These are phyloP conservation scores for Acacia concinna DNA, from an alignment of 331 rosid genomes.

Conservation along the genomic window DNA sequence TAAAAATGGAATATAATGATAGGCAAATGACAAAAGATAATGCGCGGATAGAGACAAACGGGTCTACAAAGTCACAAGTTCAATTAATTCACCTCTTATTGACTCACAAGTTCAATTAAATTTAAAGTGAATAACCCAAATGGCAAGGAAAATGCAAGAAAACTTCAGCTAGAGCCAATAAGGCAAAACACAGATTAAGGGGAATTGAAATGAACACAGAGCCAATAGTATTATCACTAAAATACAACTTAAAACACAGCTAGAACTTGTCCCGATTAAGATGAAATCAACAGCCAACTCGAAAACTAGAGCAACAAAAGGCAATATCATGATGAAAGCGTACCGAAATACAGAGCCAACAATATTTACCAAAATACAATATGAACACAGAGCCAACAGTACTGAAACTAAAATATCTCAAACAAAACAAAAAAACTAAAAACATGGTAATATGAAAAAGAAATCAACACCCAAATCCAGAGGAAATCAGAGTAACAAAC, in stretches of 20 bases:
- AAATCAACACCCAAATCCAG: too few relatives aligned
- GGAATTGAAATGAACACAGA: constrained; percentile 14
- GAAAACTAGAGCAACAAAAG: constrained; percentile 13
- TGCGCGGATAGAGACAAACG: too few relatives aligned
- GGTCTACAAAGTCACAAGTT: too few relatives aligned
- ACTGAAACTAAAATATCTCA: too few relatives aligned
- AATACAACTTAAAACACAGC: constrained; percentile 31
- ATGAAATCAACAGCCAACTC: constrained; percentile 23
- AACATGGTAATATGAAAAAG: too few relatives aligned
- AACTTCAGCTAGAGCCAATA: constrained; percentile 25
- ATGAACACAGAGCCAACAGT: too few relatives aligned
- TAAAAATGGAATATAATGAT: too few relatives aligned
- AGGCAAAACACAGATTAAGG: constrained; percentile 36
- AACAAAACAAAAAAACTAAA: too few relatives aligned
- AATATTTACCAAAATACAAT: too few relatives aligned
- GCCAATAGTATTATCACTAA: constrained; percentile 44
- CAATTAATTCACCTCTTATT: constrained; percentile 36
- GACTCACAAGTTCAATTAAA: constrained; percentile 13
- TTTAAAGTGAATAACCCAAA: constrained; percentile 23
- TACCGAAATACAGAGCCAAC: too few relatives aligned
- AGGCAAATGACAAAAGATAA: too few relatives aligned
- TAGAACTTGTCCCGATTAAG: constrained; percentile 18
- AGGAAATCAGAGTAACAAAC: too few relatives aligned
- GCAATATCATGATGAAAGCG: constrained; percentile 26
- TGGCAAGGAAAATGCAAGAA: constrained; percentile 25